These are phyloP conservation scores for Ustilago shanxiensis DNA, from an alignment of 1,284 basidiomycete species.

Conservation along the genomic window DNA sequence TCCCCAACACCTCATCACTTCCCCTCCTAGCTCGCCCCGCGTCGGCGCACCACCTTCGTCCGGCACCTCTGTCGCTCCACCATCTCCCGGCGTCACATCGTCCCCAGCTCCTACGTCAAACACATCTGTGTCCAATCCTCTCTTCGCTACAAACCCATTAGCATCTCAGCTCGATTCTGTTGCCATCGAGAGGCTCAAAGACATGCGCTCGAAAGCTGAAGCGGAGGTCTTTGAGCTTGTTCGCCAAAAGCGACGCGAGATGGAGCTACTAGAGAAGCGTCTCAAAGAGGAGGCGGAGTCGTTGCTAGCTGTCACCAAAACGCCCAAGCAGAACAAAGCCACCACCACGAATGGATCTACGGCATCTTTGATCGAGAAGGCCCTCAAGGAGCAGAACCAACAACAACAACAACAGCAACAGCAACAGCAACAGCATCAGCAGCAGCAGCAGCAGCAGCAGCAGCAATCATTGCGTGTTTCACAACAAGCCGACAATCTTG, in stretches of 20 bases:
- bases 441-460: slow-evolving; percentile 18
- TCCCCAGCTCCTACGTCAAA: slow-evolving; percentile 14
- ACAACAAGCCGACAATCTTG: slow-evolving; percentile 9
- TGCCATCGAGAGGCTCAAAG: slow-evolving; percentile 50
- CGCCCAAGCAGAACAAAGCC: slow-evolving; percentile 22
- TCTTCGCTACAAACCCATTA: slow-evolving; percentile 20
- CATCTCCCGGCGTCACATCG: slow-evolving; percentile 14
- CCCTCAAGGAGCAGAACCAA: slow-evolving; percentile 25
- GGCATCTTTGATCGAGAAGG: slow-evolving; percentile 32
- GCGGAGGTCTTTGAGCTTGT: slow-evolving; percentile 56
- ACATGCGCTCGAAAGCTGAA: slow-evolving; percentile 51
- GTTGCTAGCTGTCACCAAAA: slow-evolving; percentile 37
- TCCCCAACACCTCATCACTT: slow-evolving; percentile 49
- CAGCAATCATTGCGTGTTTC: slow-evolving; percentile 10
- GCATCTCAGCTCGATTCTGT: slow-evolving; percentile 46
- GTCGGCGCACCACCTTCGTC: slow-evolving; percentile 14
- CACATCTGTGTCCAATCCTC: slow-evolving; percentile 4
- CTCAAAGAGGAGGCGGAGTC: slow-evolving; percentile 48
- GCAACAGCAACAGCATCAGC: too few relatives aligned
- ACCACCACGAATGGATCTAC: slow-evolving; percentile 19
- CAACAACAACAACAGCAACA: slow-evolving; percentile 16
- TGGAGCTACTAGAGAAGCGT: slow-evolving; percentile 51
- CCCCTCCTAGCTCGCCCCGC: slow-evolving; percentile 41
- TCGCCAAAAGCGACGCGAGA: slow-evolving; percentile 52
- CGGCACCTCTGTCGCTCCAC: slow-evolving; percentile 4